Evolutionary conservation across 176 grass and related monocot species (phyloP), one percentile per base, ranked within the genome.

Genomic region (Juncus effusus): DNA sequence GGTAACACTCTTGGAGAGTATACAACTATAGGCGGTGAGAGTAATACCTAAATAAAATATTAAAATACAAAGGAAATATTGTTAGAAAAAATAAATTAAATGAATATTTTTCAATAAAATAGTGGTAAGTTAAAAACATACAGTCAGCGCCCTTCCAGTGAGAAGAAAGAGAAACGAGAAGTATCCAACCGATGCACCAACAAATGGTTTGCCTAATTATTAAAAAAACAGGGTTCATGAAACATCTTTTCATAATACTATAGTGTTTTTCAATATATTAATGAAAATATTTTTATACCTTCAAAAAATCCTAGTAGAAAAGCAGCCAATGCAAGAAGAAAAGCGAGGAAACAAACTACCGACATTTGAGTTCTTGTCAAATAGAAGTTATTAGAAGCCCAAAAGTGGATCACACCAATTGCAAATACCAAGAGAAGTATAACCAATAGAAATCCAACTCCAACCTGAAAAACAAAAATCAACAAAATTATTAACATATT

Each of bases 131-230:
- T 13, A 42, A 72, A 10, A 89, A 56, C 90, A 80, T 93, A 99
- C 94, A 75, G 94, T 99, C 73, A 99, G 80, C 41, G 94, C 88
- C 68, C 88, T 93, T 84, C 94, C 94, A 13, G 94, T 90, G 54
- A 99, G 88, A 84, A 99, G 88, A 85, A 99, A 99, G 13, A 99
- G 70, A 86, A 99, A 99, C n/a, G 88, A 92, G 72, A 99, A 99
- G 69, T 99, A 99, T 42, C 88, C 94, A 55, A 99, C 84, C 51
- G 94, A 99, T 78, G 85, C 88, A 75, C 94, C 94, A 80, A 99
- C 83, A 84, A 99, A 99, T 62, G 88, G 88, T 42, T 87, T 93
- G 13, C 58, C 94, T 99, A 67, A 19, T 83, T 68, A 58, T 56
- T 67, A 65, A 54, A 73, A 13, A 38, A 56, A 55, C 38, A 56